These are phyloP conservation scores for Anaeramoeba flamelloides DNA, from an alignment of 78 protist species.

Conservation along the genomic window DNA sequence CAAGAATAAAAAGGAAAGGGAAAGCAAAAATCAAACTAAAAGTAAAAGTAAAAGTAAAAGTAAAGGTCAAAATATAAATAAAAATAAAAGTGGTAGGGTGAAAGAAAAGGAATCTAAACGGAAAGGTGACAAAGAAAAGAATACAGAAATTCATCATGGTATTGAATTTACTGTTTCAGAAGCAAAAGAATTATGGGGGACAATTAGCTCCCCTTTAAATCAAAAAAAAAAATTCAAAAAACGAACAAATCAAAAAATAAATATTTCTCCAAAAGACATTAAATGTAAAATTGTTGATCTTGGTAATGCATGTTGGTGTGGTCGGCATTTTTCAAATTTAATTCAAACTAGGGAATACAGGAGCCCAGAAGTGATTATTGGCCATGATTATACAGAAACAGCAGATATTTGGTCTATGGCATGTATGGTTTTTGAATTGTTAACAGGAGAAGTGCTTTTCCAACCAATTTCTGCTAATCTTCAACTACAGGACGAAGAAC, in stretches of 20 bases:
- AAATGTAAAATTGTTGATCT: constrained; percentile 2
- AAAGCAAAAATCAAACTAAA: not conserved
- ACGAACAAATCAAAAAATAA: not conserved
- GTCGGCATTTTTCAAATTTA: not conserved
- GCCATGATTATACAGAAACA: not conserved
- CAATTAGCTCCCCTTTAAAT: not conserved
- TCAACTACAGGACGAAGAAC: not conserved
- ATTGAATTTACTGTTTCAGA: not conserved
- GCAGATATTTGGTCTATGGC: constrained; percentile 4
- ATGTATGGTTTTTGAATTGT: constrained; percentile 2
- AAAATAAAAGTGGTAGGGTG: not conserved
- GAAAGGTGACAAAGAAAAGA: not conserved
- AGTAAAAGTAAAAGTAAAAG: not conserved
- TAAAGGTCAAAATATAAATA: not conserved
- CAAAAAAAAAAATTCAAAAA: not conserved
- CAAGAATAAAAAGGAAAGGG: too few species aligned
- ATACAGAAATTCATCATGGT: not conserved
- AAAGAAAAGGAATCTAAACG: not conserved
- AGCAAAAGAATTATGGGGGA: not conserved
- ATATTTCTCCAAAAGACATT: not conserved
- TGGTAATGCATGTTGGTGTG: constrained; percentile 5
- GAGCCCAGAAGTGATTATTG: constrained; percentile 6
- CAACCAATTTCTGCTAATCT: not conserved
- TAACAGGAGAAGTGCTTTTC: constrained; percentile 4
- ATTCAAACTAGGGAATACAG: constrained; percentile 6